Base-by-base conservation (phyloP, 2,329 filamentous ascomycete genomes). In the Cordyceps militaris region DNA sequence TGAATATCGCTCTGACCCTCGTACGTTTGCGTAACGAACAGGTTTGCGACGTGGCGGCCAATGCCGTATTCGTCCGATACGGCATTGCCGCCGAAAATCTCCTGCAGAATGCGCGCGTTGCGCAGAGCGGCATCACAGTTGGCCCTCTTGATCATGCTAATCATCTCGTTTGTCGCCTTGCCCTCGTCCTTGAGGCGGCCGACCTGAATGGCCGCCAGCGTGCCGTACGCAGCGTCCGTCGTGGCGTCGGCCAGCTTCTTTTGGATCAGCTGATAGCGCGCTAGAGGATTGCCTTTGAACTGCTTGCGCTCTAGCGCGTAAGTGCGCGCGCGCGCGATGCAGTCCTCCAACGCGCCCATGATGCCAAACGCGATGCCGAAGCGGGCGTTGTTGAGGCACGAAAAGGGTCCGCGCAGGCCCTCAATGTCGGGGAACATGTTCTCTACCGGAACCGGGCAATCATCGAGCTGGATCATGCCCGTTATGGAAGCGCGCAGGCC, bases 1-100 rank as follows among this genome's bases (percentile, higher is more conserved):
- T 97, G 94, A 70, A 97, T 97, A 74, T 97, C 94, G 69, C 92
- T 97, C 75, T 97, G 94, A 23, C 94, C 94, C 75, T 99, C 94
- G 66, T 99, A 99, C 1, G 93, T 97, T 76, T 97, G 93, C 56
- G 93, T 95, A 55, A 99, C 94, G 72, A 95, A 99, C 62, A 99
- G 73, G 71, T 99, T 99, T 58, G 93, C 87, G 59, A 97, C 94
- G 76, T 97, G 94, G 62, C 94, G 84, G 16, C 91, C 94, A 67
- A 99, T 97, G 61, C 86, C 85, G 69, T 97, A 99, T 75, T 99
- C 94, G 66, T 99, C 94, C 68, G 91, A 96, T 51, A 94, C 91
- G n/a, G 94, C 94, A 69, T 99, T 99, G 30, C 94, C 94, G 59
- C 94, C 94, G 75, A 99, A 97, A 23, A 99, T 83, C 76, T 99